Percentiles rank a stretch among this genome's conserved stretches.
phyloP scores from a whole-genome alignment of 2,329 filamentous ascomycete species.

The Fusarium luffae region DNA sequence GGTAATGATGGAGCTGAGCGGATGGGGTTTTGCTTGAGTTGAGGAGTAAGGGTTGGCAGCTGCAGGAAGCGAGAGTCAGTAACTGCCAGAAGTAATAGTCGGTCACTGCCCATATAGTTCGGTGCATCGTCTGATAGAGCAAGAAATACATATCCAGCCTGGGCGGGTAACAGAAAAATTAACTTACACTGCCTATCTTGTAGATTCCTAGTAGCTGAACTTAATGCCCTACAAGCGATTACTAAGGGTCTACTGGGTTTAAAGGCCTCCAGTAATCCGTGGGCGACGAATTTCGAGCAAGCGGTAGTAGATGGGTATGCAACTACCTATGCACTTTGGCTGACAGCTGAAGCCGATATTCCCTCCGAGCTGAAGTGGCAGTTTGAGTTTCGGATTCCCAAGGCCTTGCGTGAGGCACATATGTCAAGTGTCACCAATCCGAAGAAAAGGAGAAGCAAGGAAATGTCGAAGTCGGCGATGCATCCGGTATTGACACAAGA shows the following conservation, averaged over 20 bases:
- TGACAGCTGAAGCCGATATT: slow-evolving; percentile 74
- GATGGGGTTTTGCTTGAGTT: too few species aligned
- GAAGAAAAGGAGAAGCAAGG: slow-evolving; percentile 28
- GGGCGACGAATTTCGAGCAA: slow-evolving; percentile 82
- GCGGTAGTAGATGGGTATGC: slow-evolving; percentile 77
- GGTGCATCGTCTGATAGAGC: not conserved
- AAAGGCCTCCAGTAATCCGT: slow-evolving; percentile 68
- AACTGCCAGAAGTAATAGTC: not conserved
- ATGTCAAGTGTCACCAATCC: slow-evolving; percentile 43
- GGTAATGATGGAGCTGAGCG: not conserved
- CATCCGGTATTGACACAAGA: slow-evolving; percentile 7
- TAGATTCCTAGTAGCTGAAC: too few species aligned
- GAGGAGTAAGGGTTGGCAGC: too few species aligned
- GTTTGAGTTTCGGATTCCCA: slow-evolving; percentile 85
- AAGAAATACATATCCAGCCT: not conserved
- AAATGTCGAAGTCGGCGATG: slow-evolving; percentile 46
- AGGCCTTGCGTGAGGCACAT: slow-evolving; percentile 56
- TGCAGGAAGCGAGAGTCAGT: not conserved
- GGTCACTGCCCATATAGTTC: not conserved
- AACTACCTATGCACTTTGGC: slow-evolving; percentile 77
- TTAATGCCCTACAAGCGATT: slow-evolving; percentile 48
- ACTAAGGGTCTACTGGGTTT: slow-evolving; percentile 76
- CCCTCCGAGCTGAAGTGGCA: slow-evolving; percentile 86
- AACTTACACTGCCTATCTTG: too few species aligned
- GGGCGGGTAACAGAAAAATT: not conserved